Base-by-base conservation (phyloP, 1,284 basidiomycete species). In the Moniliella sp. region DNA sequence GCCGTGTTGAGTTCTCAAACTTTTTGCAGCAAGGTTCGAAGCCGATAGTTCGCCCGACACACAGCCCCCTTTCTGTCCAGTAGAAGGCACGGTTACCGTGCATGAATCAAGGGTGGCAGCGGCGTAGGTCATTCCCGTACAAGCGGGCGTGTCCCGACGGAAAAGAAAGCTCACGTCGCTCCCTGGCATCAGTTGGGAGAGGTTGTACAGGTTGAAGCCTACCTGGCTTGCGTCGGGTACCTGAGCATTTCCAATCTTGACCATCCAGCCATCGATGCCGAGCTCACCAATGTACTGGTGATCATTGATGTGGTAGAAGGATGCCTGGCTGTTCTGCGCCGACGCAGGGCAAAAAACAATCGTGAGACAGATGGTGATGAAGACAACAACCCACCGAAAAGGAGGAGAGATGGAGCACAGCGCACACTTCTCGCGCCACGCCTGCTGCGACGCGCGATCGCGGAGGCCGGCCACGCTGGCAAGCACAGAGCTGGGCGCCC, bases 131-230 rank as follows among this genome's bases (percentile, higher is more conserved):
- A 34, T 32, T 31, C 74, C 67, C 25, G 67, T 57, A 3, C 73
- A 69, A 8, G 64, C 63, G 23, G 81, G 77, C 36, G 69, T 53
- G 25, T 41, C 27, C 4, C 41, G 34, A 1, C 31, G 67, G 61
- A 97, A 94, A 35, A 75, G 67, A 17, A 71, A 67, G 2, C 88
- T 88, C 58, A 91, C 77, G 61, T 99, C 91, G 47, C 78, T 74
- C 5, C 84, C 88, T 3, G 67, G 69, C n/a, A n/a, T n/a, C n/a
- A n/a, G n/a, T n/a, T n/a, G n/a, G n/a, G n/a, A n/a, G n/a, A n/a
- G n/a, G n/a, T n/a, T n/a, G n/a, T n/a, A n/a, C n/a, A n/a, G n/a
- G n/a, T n/a, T n/a, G n/a, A n/a, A n/a, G n/a, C n/a, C n/a, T n/a
- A n/a, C n/a, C n/a, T n/a, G n/a, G n/a, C n/a, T 2, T 69, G 21